Percentiles rank a stretch among this genome's conserved stretches.
These are phyloP conservation scores for Triangularia verruculosa DNA, from an alignment of 2,329 filamentous ascomycete species.

Conservation along the genomic window DNA sequence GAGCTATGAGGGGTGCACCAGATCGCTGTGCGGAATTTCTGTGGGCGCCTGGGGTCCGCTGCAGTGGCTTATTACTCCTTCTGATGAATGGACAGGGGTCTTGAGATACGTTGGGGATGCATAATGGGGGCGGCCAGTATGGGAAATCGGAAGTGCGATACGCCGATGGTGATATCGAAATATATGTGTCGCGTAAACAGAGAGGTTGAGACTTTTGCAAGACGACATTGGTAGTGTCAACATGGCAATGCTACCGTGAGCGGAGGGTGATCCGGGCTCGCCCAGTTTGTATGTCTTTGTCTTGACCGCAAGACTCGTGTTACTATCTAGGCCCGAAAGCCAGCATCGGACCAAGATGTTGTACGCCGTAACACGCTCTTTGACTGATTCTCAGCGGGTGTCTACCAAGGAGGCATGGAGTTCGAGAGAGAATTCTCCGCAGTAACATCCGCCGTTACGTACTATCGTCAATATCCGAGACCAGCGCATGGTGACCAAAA, in stretches of 20 bases:
- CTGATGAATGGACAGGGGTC: neutral
- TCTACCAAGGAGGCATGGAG: neutral
- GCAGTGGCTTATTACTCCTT: neutral
- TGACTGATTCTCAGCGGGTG: neutral
- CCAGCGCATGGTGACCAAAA: conserved; percentile 3
- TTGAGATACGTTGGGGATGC: neutral
- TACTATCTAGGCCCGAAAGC: neutral
- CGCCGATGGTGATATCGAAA: neutral
- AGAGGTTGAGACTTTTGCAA: neutral
- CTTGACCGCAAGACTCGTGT: neutral
- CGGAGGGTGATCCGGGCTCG: neutral
- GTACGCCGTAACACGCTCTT: neutral
- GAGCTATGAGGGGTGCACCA: conserved; percentile 2
- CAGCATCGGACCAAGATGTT: neutral
- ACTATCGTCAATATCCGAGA: conserved; percentile 2
- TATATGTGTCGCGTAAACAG: neutral
- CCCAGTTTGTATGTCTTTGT: neutral
- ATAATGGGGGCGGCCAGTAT: neutral
- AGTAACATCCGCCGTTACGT: neutral
- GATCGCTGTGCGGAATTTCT: neutral
- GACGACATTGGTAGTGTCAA: neutral
- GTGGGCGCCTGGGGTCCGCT: neutral
- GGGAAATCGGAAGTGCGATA: conserved; percentile 6
- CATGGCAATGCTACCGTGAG: neutral
- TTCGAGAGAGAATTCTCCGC: neutral